A percentile compares a stretch with the other conserved stretches of the same genome.
Evolutionary conservation across 129 eudicot genomes (phyloP).

Genomic region (Solidago caesia): DNA sequence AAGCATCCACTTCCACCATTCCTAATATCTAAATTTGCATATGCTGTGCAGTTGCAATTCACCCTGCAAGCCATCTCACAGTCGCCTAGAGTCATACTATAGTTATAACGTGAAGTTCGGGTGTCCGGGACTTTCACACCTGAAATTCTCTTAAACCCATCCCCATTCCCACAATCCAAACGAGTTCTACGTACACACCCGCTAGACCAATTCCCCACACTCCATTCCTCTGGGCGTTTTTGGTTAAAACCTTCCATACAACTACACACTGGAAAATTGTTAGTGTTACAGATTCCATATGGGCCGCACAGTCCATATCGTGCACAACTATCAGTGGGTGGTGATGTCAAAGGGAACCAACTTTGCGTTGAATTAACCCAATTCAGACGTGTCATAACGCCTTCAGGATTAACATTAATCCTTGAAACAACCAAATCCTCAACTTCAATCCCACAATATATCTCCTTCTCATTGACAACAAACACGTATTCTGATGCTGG

Average conservation of each 20-base stretch:
- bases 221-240: constrained; percentile 33
- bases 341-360: background rate
- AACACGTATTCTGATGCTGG: constrained; percentile 19
- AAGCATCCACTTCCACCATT: constrained; percentile 24
- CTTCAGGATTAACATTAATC: constrained; percentile 1
- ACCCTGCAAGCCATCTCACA: constrained; percentile 12
- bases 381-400: constrained; percentile 5
- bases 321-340: constrained; percentile 5
- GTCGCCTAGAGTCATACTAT: constrained; percentile 7
- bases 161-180: constrained; percentile 33
- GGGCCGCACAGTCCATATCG: constrained; percentile 43
- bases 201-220: constrained; percentile 40
- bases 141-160: constrained; percentile 36
- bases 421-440: background rate
- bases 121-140: constrained; percentile 45
- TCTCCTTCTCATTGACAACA: constrained; percentile 22
- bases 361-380: constrained; percentile 14
- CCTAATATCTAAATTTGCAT: constrained; percentile 21
- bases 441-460: constrained; percentile 18
- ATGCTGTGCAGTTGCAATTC: constrained; percentile 12
- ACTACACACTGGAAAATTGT: constrained; percentile 35
- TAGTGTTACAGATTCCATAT: constrained; percentile 39
- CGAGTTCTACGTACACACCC: constrained; percentile 43
- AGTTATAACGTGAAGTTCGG: constrained; percentile 16
- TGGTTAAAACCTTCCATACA: constrained; percentile 56